Conservation (phyloP, 306 rosid species). For the Mimosa pudica region DNA sequence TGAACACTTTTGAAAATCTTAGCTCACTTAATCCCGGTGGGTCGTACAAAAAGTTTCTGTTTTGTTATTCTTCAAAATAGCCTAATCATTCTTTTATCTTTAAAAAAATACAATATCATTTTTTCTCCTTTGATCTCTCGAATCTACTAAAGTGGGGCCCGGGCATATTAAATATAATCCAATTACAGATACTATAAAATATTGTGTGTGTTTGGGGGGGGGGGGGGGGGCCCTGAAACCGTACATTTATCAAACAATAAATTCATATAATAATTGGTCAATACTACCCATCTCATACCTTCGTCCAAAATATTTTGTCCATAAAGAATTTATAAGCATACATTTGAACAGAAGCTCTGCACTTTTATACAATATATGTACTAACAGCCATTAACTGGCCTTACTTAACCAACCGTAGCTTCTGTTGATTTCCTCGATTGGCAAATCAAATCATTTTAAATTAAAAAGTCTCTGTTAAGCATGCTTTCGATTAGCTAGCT, state of each 20-base stretch:
- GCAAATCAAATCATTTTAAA: not conserved
- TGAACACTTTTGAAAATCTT: not conserved
- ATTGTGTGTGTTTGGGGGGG: too few relatives aligned
- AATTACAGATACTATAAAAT: not conserved
- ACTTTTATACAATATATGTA: not conserved
- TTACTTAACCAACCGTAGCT: not conserved
- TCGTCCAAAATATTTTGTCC: not conserved
- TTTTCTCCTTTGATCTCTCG: not conserved
- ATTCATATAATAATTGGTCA: not conserved
- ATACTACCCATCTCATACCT: not conserved
- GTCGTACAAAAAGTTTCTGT: not conserved
- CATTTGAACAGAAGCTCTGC: not conserved
- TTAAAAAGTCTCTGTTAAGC: not conserved
- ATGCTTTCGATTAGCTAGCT: not conserved
- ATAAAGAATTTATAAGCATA: not conserved
- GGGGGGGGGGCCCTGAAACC: too few relatives aligned
- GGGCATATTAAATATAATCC: not conserved
- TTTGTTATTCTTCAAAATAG: not conserved
- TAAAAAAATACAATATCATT: too few relatives aligned
- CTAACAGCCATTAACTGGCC: not conserved
- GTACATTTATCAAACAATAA: not conserved
- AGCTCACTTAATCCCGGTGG: not conserved
- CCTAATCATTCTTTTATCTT: too few relatives aligned
- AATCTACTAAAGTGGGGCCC: constrained; percentile 21
- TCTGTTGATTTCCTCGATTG: not conserved